These are phyloP conservation scores for Suillus subalutaceus DNA, from an alignment of 768 basidiomycete species.

Conservation along the genomic window DNA sequence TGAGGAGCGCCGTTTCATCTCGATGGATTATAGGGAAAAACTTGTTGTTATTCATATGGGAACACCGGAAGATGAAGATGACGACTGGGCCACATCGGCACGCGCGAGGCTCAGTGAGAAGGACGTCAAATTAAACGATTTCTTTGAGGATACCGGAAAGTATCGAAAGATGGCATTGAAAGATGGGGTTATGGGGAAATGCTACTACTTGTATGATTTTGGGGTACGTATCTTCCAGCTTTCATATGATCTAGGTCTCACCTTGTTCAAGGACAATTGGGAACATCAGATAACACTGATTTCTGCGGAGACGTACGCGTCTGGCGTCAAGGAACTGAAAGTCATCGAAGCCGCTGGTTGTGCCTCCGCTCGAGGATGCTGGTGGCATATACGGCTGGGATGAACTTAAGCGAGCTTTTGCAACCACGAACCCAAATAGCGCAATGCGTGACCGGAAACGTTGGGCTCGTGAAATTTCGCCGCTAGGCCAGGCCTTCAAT, in stretches of 20 bases:
- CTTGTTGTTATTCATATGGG: constrained; percentile 8
- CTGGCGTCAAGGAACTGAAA: constrained; percentile 7
- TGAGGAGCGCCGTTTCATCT: constrained; percentile 2
- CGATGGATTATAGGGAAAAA: constrained; percentile 6
- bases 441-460: background rate
- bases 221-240: constrained; percentile 13
- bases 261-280: constrained; percentile 22
- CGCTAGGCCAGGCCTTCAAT: constrained; percentile 8
- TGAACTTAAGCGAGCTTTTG: constrained; percentile 12
- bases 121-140: constrained; percentile 11
- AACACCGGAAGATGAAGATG: constrained; percentile 10
- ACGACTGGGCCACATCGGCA: constrained; percentile 6
- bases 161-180: constrained; percentile 1
- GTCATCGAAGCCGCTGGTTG: constrained; percentile 5
- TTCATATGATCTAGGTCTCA: background rate
- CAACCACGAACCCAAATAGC: constrained; percentile 7
- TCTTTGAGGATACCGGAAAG: constrained; percentile 13
- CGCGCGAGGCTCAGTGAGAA: constrained; percentile 13
- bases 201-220: constrained; percentile 24
- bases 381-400: constrained; percentile 13
- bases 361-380: constrained; percentile 5
- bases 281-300: constrained; percentile 17
- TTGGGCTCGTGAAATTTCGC: background rate
- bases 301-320: background rate
- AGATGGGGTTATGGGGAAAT: constrained; percentile 13